Percentiles rank a stretch among this genome's conserved stretches.
Evolutionary conservation across 1,284 basidiomycete species (phyloP).

Genomic region (Microbotryum scabiosae): DNA sequence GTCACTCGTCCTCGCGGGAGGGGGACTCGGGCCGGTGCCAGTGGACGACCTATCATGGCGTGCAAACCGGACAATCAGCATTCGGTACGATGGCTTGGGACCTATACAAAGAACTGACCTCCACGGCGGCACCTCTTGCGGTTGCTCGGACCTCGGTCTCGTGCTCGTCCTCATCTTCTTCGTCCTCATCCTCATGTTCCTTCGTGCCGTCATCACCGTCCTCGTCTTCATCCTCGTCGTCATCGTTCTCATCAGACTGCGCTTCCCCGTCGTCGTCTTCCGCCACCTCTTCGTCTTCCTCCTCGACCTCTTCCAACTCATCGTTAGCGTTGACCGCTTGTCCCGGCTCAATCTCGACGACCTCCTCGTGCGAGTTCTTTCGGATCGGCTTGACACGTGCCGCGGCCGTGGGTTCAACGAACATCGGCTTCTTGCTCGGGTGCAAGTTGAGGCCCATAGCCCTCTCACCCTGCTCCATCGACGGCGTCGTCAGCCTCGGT

Average conservation of each 20-base stretch:
- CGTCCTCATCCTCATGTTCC: conserved; percentile 3
- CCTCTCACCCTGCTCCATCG: neutral
- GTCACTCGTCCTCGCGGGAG: no score
- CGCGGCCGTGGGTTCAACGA: no score
- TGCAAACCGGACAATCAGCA: no score
- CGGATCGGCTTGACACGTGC: neutral
- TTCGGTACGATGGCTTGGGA: no score
- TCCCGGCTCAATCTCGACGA: conserved; percentile 5
- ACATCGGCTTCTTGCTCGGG: neutral
- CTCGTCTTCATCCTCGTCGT: conserved; percentile 9
- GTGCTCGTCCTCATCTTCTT: conserved; percentile 7
- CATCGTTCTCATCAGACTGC: neutral
- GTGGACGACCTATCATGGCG: no score
- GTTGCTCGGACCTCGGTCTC: neutral
- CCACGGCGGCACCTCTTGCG: no score
- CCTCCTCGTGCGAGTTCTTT: conserved; percentile 2
- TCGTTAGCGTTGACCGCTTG: conserved; percentile 1
- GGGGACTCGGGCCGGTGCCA: no score
- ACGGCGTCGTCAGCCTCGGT: conserved; percentile 9
- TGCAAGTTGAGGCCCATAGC: neutral
- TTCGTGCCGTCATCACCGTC: neutral
- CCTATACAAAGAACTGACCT: no score
- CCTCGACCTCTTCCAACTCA: conserved; percentile 15
- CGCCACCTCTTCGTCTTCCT: conserved; percentile 8
- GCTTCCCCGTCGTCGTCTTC: conserved; percentile 3